A percentile compares a stretch with the other conserved stretches of the same genome.
Evolutionary conservation across 345 rosid species (phyloP).

Genomic region (Cardamine occulta): DNA sequence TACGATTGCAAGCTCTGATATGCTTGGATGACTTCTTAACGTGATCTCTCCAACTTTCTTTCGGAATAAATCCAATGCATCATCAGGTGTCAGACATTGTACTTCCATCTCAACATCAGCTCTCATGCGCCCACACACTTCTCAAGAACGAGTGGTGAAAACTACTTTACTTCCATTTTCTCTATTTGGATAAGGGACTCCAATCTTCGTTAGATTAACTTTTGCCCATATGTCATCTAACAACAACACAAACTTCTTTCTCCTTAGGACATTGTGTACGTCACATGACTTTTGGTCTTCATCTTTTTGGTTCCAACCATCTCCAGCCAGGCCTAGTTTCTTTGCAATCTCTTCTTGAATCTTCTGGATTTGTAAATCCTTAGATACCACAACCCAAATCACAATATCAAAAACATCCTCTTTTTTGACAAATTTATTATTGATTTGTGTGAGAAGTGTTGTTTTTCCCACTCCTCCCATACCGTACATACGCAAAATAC

Average conservation of each 20-base stretch:
- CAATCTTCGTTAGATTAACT: neutral
- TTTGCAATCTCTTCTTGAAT: neutral
- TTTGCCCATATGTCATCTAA: neutral
- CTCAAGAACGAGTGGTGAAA: neutral
- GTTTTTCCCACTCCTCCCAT: neutral
- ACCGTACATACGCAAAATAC: constrained; percentile 19
- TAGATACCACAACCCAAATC: neutral
- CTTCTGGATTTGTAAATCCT: neutral
- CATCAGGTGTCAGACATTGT: neutral
- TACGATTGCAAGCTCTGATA: neutral
- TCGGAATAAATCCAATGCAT: neutral
- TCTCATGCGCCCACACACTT: neutral
- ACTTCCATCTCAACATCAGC: neutral
- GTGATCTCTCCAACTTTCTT: neutral
- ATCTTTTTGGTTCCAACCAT: too few species aligned
- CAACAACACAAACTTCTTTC: neutral
- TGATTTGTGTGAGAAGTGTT: neutral
- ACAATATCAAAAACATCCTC: neutral
- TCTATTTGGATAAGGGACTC: neutral
- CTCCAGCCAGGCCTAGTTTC: too few species aligned
- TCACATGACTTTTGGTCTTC: neutral
- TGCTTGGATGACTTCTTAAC: neutral
- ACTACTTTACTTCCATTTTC: neutral
- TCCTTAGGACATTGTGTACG: neutral
- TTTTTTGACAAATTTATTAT: neutral